Evolutionary conservation across 1,284 basidiomycete genomes (phyloP).

Genomic region (Acaromyces ingoldii): DNA sequence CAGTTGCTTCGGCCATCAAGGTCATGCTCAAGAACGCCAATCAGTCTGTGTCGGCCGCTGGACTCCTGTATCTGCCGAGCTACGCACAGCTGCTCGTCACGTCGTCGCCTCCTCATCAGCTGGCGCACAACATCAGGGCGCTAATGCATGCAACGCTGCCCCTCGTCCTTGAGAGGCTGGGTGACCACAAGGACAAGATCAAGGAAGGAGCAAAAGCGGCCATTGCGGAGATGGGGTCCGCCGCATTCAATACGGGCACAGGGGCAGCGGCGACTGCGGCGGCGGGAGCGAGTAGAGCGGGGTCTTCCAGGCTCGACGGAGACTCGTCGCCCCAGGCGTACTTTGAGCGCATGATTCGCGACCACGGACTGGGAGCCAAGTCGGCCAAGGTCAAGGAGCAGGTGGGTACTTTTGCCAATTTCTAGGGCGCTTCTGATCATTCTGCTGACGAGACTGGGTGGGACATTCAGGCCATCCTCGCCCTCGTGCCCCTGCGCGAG

Average conservation of each 20-base stretch:
- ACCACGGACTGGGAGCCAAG: slow-evolving; percentile 71
- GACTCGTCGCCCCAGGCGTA: too few species aligned
- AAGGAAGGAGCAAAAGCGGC: slow-evolving; percentile 71
- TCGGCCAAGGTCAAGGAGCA: slow-evolving; percentile 64
- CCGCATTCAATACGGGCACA: slow-evolving; percentile 64
- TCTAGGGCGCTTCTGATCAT: not conserved
- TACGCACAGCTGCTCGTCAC: too few species aligned
- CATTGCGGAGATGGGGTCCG: slow-evolving; percentile 65
- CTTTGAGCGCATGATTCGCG: slow-evolving; percentile 69
- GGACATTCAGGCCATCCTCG: not conserved
- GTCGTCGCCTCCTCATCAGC: slow-evolving; percentile 14
- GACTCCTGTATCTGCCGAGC: slow-evolving; percentile 41
- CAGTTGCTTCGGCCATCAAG: slow-evolving; percentile 57
- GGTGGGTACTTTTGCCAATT: slow-evolving; percentile 54
- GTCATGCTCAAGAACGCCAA: slow-evolving; percentile 71
- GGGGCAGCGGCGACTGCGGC: slow-evolving; percentile 64
- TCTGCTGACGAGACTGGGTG: not conserved
- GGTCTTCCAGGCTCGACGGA: too few species aligned
- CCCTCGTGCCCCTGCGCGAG: slow-evolving; percentile 11
- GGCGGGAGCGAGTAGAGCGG: not conserved
- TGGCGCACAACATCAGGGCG: not conserved
- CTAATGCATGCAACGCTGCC: slow-evolving; percentile 52
- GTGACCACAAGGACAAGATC: slow-evolving; percentile 68
- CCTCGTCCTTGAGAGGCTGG: slow-evolving; percentile 73
- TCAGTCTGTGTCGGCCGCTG: slow-evolving; percentile 60